A percentile compares a stretch with the other conserved stretches of the same genome.
These are phyloP conservation scores for Penicillium canescens DNA, from an alignment of 495 filamentous ascomycete genomes.

Conservation along the genomic window DNA sequence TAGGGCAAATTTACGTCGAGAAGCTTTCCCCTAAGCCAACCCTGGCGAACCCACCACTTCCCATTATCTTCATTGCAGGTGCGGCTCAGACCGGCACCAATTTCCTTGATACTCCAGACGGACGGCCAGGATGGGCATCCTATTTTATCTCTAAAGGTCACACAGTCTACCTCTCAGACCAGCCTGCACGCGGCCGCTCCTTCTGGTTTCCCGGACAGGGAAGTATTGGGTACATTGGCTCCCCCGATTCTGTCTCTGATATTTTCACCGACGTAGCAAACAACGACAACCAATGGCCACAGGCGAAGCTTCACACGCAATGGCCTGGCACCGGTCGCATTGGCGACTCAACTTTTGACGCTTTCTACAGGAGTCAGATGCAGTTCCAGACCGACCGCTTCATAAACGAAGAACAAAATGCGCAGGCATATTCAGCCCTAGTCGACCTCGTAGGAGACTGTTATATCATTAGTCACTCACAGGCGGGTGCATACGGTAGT, in stretches of 20 bases:
- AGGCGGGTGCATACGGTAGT: conserved; percentile 25
- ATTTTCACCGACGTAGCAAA: conserved; percentile 38
- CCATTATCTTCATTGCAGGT: conserved; percentile 50
- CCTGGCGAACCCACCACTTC: conserved; percentile 20
- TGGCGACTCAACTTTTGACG: conserved; percentile 53
- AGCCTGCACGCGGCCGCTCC: conserved; percentile 38
- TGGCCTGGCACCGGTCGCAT: conserved; percentile 52
- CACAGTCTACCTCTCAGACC: conserved; percentile 46
- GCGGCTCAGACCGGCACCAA: conserved; percentile 46
- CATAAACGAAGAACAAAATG: conserved; percentile 22
- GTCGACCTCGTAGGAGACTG: conserved; percentile 31
- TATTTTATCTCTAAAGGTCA: conserved; percentile 50
- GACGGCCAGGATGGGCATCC: conserved; percentile 50
- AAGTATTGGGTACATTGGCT: conserved; percentile 9
- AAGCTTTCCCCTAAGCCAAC: conserved; percentile 32
- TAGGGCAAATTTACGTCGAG: conserved; percentile 51
- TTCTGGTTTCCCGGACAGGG: conserved; percentile 11
- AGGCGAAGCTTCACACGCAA: conserved; percentile 51
- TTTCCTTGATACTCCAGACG: conserved; percentile 53
- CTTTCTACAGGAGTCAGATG: conserved; percentile 33
- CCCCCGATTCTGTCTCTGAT: conserved; percentile 25
- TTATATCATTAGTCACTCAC: conserved; percentile 31
- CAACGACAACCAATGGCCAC: conserved; percentile 40
- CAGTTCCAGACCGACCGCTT: conserved; percentile 22
- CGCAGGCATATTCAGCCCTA: conserved; percentile 25